Base-by-base conservation (phyloP, 345 rosid species). In the Hypericum perforatum region DNA sequence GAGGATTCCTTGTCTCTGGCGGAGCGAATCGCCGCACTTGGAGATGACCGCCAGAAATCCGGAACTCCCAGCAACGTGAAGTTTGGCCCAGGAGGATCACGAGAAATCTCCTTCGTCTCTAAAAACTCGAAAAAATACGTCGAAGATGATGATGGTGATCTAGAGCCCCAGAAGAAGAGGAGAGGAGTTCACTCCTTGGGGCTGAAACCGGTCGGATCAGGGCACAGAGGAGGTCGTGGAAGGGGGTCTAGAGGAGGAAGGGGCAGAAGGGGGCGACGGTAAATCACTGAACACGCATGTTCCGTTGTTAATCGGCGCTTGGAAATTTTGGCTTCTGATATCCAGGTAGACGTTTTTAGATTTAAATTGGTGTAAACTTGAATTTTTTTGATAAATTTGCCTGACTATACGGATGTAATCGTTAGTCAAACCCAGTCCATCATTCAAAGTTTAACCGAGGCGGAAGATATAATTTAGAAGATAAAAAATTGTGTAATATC, bases 141-240 rank as follows among this genome's bases (percentile, higher is more conserved):
- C 41, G 90, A 82, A 67, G 90, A 85, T 11, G 70, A 70, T 9
- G 80, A 63, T 2, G 85, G 77, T 66, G 69, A 52, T 58, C 78
- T 70, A 10, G 47, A 11, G 41, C 53, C 46, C 8, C 77, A 37
- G 13, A 72, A 49, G 46, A 80, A 64, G 65, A 82, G 76, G 72
- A 79, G 98, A 62, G 98, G 95, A 56, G 71, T 87, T 48, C 94
- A 87, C 53, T 73, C 95, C n/a, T 61, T 87, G 39, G 84, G 92
- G 44, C 71, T 85, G 61, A 85, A 75, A 68, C 64, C 74, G 0
- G 76, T 68, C 42, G 54, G 65, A 50, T 59, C 79, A 10, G 62
- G 71, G 48, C 79, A 80, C 13, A 48, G 73, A 58, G 80, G 87
- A 10, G 43, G 49, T 9, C 16, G 49, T 5, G 9, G 49, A 2